Base-by-base conservation (phyloP, 257 asterid genomes). In the Solanum medicagineum region DNA sequence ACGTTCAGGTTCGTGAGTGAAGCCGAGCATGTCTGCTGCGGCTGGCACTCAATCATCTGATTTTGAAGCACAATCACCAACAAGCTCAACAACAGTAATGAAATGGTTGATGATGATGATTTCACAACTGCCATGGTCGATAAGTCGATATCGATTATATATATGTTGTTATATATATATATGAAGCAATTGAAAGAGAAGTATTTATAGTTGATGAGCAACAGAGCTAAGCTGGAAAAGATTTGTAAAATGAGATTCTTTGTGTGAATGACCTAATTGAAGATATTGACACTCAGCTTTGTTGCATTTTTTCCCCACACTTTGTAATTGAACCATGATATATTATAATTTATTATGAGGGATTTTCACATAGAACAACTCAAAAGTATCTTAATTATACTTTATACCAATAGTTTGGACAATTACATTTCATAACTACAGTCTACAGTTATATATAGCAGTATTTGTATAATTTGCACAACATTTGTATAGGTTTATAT, bases 11-110 rank as follows among this genome's bases (percentile, higher is more conserved):
- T 55, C 1, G 47, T 68, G 6, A 93, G 87, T 9, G 94, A 36
- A 5, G 85, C 5, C 1, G 95, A 54, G 88, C 98, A 95, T 20
- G 81, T 87, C 32, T 87, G 88, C n/a, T 87, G 88, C 7, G 15
- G 10, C 86, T 88, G 88, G 71, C 92, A 81, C 22, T 85, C 86
- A 1, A 20, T 86, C 75, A 40, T 60, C 14, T 77, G 86, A 51
- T 83, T 87, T 47, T 87, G 66, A 69, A 87, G 84, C 51, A 85
- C 66, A 17, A 90, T 22, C 47, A 24, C 87, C 49, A 87, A 42
- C 5, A 86, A 6, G 17, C 63, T 22, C 29, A 89, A 77, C 12
- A 77, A 10, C 40, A 87, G 12, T 49, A 60, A 24, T 22, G 83
- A 79, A 79, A 79, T 26, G 26, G 29, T 1, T 49, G 24, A 40